Conservation (phyloP, 2,329 filamentous ascomycete species). For the Fusarium concolor region DNA sequence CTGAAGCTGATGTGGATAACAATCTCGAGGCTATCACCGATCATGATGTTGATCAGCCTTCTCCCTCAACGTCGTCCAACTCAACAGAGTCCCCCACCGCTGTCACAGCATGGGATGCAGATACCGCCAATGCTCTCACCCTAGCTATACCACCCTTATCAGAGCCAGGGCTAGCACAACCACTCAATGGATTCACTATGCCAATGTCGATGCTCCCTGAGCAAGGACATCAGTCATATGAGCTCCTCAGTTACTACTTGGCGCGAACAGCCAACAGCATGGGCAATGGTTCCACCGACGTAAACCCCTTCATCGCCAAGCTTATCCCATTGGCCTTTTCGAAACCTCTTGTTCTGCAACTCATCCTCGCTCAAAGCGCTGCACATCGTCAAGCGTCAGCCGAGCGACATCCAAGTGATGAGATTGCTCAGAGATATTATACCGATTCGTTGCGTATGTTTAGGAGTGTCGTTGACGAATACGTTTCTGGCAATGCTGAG, state of each 20-base stretch:
- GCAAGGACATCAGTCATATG: constrained; percentile 53
- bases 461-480: constrained; percentile 50
- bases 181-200: constrained; percentile 40
- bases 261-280: constrained; percentile 59
- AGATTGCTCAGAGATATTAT: constrained; percentile 53
- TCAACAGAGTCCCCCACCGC: constrained; percentile 34
- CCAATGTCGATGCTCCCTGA: constrained; percentile 49
- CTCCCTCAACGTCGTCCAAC: constrained; percentile 36
- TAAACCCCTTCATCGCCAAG: constrained; percentile 60
- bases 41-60: constrained; percentile 35
- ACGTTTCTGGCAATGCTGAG: constrained; percentile 50
- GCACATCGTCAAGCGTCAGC: constrained; percentile 53
- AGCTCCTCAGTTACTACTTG: constrained; percentile 60
- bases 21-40: constrained; percentile 25
- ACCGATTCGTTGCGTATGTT: constrained; percentile 53
- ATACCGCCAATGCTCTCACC: constrained; percentile 38
- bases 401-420: constrained; percentile 42
- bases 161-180: constrained; percentile 11
- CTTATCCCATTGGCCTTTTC: constrained; percentile 60
- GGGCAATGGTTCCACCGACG: constrained; percentile 59
- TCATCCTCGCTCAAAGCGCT: constrained; percentile 59
- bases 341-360: constrained; percentile 58
- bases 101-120: constrained; percentile 28
- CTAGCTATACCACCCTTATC: constrained; percentile 23
- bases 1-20: constrained; percentile 35